Conservation (phyloP, 2,329 filamentous ascomycete genomes). For the Fusarium nisikadoi region DNA sequence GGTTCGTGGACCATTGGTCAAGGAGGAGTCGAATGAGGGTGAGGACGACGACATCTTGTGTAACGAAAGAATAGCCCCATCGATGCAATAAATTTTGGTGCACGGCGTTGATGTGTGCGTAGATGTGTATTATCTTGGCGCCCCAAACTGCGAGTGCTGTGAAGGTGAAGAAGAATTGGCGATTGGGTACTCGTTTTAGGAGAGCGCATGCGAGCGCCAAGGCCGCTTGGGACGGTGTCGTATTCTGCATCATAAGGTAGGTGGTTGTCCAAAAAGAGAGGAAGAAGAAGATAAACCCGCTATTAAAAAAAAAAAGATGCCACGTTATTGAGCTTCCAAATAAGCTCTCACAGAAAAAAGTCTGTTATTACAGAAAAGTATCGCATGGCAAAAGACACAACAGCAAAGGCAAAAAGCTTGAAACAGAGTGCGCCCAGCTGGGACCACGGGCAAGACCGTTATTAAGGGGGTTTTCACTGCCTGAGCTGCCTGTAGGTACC, state of each 20-base stretch:
- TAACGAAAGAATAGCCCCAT: slow-evolving; percentile 48
- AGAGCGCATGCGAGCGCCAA: background rate
- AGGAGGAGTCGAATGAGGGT: slow-evolving; percentile 48
- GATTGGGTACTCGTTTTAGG: slow-evolving; percentile 42
- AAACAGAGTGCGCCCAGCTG: background rate
- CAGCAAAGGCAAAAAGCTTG: background rate
- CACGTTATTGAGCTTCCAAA: background rate
- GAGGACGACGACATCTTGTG: slow-evolving; percentile 48
- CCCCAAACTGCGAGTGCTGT: slow-evolving; percentile 46
- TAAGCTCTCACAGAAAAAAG: background rate
- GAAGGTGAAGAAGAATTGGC: slow-evolving; percentile 48
- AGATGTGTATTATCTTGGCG: slow-evolving; percentile 49
- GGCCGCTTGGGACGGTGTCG: background rate
- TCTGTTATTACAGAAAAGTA: background rate
- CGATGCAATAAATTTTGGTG: slow-evolving; percentile 20
- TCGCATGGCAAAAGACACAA: background rate
- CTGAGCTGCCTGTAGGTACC: background rate
- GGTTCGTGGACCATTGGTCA: slow-evolving; percentile 37
- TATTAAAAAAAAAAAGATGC: background rate
- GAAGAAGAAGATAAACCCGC: background rate
- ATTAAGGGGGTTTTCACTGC: background rate
- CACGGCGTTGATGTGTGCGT: slow-evolving; percentile 46
- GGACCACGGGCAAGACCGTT: background rate
- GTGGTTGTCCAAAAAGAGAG: background rate
- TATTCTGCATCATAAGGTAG: background rate